These are phyloP conservation scores for Moesziomyces sp. DNA, from an alignment of 1,284 basidiomycete species.

Conservation along the genomic window DNA sequence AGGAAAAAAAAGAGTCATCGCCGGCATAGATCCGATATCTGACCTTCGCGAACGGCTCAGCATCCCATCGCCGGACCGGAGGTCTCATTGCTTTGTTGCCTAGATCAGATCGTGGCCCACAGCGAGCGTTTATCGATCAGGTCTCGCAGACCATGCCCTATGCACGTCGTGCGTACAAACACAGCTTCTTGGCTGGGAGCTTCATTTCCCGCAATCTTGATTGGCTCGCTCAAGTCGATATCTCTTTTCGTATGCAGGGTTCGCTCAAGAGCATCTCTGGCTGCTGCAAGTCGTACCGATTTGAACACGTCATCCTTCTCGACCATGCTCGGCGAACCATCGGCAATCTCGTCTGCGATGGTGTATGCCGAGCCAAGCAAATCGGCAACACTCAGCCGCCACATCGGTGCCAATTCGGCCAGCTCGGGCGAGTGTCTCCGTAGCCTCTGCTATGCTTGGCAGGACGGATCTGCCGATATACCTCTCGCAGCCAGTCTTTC, in stretches of 20 bases:
- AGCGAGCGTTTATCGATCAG: conserved; percentile 34
- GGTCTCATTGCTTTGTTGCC: conserved; percentile 8
- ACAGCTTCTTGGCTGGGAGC: conserved; percentile 9
- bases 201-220: conserved; percentile 15
- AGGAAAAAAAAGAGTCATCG: too few relatives aligned
- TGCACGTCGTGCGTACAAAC: conserved; percentile 14
- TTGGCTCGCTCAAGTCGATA: conserved; percentile 19
- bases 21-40: conserved; percentile 14
- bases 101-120: not conserved
- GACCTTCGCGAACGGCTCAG: not conserved
- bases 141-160: conserved; percentile 3
- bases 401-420: conserved; percentile 9
- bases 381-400: too few relatives aligned
- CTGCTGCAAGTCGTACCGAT: conserved; percentile 1
- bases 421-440: conserved; percentile 10
- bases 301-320: conserved; percentile 1
- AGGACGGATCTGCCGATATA: not conserved
- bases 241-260: conserved; percentile 12
- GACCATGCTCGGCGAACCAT: conserved; percentile 5
- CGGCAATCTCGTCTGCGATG: conserved; percentile 7
- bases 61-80: not conserved
- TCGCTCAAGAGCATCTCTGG: not conserved
- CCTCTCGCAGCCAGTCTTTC: not conserved
- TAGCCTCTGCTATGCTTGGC: not conserved
- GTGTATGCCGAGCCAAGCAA: not conserved